phyloP scores from a whole-genome alignment of 768 basidiomycete genomes.

The Termitomyces sp. region DNA sequence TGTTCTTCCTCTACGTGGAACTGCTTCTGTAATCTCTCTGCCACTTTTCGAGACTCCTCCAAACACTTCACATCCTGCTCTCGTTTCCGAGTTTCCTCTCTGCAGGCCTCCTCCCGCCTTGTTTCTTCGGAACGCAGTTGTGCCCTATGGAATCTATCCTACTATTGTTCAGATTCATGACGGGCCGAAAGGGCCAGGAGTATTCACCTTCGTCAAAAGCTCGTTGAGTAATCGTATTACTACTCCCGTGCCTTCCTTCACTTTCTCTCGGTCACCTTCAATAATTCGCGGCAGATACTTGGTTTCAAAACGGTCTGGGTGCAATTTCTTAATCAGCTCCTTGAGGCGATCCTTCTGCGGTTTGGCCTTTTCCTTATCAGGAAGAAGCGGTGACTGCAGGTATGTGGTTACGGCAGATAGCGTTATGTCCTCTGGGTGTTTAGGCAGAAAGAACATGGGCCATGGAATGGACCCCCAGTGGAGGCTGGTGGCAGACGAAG shows the following conservation, averaged over 20 bases:
- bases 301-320: slow-evolving; percentile 79
- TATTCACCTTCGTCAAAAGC: slow-evolving; percentile 50
- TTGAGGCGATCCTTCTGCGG: slow-evolving; percentile 65
- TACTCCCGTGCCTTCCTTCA: slow-evolving; percentile 63
- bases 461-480: slow-evolving; percentile 70
- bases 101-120: too few species aligned
- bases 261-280: slow-evolving; percentile 58
- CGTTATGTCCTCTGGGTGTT: slow-evolving; percentile 56
- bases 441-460: slow-evolving; percentile 60
- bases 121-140: slow-evolving; percentile 61
- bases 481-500: slow-evolving; percentile 31
- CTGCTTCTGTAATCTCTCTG: slow-evolving; percentile 18
- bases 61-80: slow-evolving; percentile 25
- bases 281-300: slow-evolving; percentile 59
- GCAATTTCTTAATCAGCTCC: slow-evolving; percentile 73
- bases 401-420: slow-evolving; percentile 52
- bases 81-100: slow-evolving; percentile 19
- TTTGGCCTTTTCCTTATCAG: slow-evolving; percentile 45
- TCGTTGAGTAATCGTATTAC: slow-evolving; percentile 72
- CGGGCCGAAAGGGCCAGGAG: slow-evolving; percentile 16
- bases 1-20: slow-evolving; percentile 19
- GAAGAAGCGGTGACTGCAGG: slow-evolving; percentile 51
- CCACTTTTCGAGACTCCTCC: slow-evolving; percentile 20
- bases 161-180: slow-evolving; percentile 22
- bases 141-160: slow-evolving; percentile 64